Conservation (phyloP, 2,329 filamentous ascomycete genomes). For the Cryphonectria radicalis region DNA sequence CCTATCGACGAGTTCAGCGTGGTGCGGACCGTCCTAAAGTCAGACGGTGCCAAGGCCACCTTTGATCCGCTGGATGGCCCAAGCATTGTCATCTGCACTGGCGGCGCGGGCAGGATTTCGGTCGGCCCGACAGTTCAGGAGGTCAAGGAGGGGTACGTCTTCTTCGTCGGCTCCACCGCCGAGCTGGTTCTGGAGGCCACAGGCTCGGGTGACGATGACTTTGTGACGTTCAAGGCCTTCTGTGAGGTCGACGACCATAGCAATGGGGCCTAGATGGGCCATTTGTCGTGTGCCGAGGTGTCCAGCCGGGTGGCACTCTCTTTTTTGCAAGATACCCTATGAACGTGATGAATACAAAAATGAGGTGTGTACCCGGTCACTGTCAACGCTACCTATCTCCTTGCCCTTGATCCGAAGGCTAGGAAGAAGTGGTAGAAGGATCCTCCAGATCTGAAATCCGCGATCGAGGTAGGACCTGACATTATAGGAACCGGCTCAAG, state of each 20-base stretch:
- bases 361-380: background rate
- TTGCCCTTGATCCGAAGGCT: background rate
- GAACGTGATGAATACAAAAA: background rate
- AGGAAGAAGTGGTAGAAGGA: background rate
- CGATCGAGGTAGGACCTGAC: background rate
- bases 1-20: slow-evolving; percentile 97
- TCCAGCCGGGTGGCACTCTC: background rate
- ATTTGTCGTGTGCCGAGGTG: background rate
- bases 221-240: slow-evolving; percentile 92
- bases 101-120: slow-evolving; percentile 79
- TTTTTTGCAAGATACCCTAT: slow-evolving; percentile 17
- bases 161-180: slow-evolving; percentile 86
- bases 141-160: slow-evolving; percentile 74
- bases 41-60: slow-evolving; percentile 76
- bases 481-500: background rate
- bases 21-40: slow-evolving; percentile 76
- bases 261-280: slow-evolving; percentile 43
- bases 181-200: slow-evolving; percentile 76
- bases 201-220: slow-evolving; percentile 61
- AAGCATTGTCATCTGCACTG: slow-evolving; percentile 90
- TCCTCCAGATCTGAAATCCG: background rate
- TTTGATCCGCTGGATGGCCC: slow-evolving; percentile 88
- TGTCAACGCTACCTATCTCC: background rate
- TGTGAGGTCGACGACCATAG: slow-evolving; percentile 72
- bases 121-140: slow-evolving; percentile 82